Percentiles rank a stretch among this genome's conserved stretches.
Evolutionary conservation across 805 yeast genomes (phyloP).

Genomic region (Saccharomycopsis vini): DNA sequence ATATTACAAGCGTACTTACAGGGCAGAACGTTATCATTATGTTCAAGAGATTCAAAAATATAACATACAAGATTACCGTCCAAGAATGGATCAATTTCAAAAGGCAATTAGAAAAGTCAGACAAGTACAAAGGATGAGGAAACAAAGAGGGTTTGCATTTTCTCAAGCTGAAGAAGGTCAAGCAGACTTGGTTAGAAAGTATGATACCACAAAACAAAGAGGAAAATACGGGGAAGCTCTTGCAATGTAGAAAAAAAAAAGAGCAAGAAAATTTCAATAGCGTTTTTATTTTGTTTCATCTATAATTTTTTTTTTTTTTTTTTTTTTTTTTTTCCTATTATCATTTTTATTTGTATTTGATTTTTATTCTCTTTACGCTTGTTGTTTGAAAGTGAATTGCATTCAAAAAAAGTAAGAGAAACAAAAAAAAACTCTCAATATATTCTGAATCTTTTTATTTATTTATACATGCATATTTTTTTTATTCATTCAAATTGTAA

Average conservation of each 20-base stretch:
- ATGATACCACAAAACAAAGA: constrained; percentile 84
- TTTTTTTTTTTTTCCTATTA: no score
- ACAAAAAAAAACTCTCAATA: no score
- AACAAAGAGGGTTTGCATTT: constrained; percentile 97
- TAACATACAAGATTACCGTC: constrained; percentile 86
- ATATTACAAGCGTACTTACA: constrained; percentile 83
- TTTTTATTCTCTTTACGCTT: no score
- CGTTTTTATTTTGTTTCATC: no score
- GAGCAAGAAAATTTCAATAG: no score
- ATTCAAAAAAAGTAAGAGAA: no score
- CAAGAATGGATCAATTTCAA: constrained; percentile 95
- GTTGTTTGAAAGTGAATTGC: no score
- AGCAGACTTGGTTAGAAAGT: constrained; percentile 83
- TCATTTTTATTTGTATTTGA: no score
- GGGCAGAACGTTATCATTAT: constrained; percentile 86
- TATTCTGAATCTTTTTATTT: no score
- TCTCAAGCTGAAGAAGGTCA: constrained; percentile 95
- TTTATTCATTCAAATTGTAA: no score
- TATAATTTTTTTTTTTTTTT: no score
- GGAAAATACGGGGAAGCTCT: constrained; percentile 55
- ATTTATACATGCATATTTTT: no score
- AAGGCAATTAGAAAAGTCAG: constrained; percentile 94
- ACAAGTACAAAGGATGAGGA: constrained; percentile 96
- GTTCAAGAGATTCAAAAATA: constrained; percentile 96
- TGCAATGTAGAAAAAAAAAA: constrained; percentile 3